Conservation (phyloP, 768 basidiomycete genomes). For the Butyriboletus loyo region DNA sequence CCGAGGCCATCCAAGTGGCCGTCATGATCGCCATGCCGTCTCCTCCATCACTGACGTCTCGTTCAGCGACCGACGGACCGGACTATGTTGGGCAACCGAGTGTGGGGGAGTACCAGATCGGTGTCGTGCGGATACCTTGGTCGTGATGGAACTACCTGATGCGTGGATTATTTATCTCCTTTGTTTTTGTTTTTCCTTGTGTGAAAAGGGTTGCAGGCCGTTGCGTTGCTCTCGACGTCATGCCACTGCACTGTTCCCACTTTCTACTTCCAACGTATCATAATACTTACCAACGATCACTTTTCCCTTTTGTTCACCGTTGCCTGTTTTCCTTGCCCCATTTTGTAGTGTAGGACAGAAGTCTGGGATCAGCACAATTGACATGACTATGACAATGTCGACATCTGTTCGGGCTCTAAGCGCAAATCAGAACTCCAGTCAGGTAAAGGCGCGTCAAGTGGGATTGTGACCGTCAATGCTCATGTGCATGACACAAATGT, state of each 20-base stretch:
- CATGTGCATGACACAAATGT: neutral
- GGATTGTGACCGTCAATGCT: neutral
- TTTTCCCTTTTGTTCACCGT: neutral
- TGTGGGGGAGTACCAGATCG: slow-evolving; percentile 43
- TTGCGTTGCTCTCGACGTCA: neutral
- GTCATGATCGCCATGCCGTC: slow-evolving; percentile 50
- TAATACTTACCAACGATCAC: neutral
- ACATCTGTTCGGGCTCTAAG: neutral
- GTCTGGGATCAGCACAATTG: slow-evolving; percentile 1
- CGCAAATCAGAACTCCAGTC: neutral
- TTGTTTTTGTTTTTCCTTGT: neutral
- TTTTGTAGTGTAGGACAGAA: slow-evolving; percentile 7
- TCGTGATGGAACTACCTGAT: slow-evolving; percentile 10
- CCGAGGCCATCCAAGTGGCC: slow-evolving; percentile 36
- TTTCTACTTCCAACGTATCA: neutral
- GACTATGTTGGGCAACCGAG: slow-evolving; percentile 6
- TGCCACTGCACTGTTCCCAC: neutral
- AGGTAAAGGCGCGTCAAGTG: neutral
- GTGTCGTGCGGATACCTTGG: slow-evolving; percentile 40
- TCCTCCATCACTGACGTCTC: neutral
- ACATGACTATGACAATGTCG: neutral
- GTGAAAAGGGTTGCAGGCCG: neutral
- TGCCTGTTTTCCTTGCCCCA: neutral
- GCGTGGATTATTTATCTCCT: neutral
- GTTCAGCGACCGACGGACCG: neutral